phyloP scores from a whole-genome alignment of 2,329 filamentous ascomycete species.

The Cordyceps farinosa region DNA sequence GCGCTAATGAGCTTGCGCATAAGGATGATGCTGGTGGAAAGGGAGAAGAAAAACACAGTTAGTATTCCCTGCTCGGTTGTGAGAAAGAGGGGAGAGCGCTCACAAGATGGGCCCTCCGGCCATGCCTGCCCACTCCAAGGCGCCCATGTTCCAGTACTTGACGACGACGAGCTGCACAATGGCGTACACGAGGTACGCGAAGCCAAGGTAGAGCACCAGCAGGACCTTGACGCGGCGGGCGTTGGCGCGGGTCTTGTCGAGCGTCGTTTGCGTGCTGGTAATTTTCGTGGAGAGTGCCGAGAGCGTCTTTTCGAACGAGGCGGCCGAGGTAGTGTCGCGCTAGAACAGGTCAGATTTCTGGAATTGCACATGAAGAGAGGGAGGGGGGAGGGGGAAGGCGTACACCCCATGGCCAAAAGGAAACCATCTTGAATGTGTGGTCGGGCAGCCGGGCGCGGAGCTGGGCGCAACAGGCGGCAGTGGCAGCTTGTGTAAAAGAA shows the following conservation, averaged over 20 bases:
- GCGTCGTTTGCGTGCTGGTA: constrained; percentile 64
- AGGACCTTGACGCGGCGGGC: constrained; percentile 78
- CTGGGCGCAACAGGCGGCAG: neutral
- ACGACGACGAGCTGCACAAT: constrained; percentile 81
- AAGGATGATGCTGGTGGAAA: constrained; percentile 68
- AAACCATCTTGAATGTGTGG: constrained; percentile 60
- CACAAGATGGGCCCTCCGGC: constrained; percentile 76
- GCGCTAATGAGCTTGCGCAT: constrained; percentile 63
- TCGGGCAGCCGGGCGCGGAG: neutral
- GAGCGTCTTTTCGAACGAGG: constrained; percentile 88
- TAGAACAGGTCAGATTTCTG: constrained; percentile 36
- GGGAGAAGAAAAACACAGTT: constrained; percentile 11
- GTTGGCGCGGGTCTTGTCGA: constrained; percentile 69
- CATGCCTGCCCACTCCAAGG: constrained; percentile 74
- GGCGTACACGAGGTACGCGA: constrained; percentile 83
- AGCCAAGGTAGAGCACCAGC: constrained; percentile 84
- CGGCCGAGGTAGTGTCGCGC: constrained; percentile 77
- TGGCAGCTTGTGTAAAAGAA: neutral
- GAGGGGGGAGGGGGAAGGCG: constrained; percentile 9
- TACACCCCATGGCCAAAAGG: constrained; percentile 83
- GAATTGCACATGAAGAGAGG: neutral
- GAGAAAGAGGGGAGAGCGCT: constrained; percentile 25
- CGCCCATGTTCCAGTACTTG: constrained; percentile 73
- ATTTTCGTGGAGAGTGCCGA: constrained; percentile 81
- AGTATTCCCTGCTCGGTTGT: constrained; percentile 7